Evolutionary conservation across 2,329 filamentous ascomycete genomes (phyloP).

Genomic region (Didymella keratinophila): DNA sequence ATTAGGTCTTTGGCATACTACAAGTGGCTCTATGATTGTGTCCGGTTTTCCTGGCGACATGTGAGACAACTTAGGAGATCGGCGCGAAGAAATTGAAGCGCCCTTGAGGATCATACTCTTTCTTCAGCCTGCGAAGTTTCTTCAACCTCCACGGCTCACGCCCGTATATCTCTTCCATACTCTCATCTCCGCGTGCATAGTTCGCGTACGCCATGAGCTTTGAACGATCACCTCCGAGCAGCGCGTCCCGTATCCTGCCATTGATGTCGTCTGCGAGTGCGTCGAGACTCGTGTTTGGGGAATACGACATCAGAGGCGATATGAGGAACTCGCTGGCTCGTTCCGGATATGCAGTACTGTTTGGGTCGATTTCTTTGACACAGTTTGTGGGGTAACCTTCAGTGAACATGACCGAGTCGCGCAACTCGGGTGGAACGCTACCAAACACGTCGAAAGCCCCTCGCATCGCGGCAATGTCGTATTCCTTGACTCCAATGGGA

Average conservation of each 20-base stretch:
- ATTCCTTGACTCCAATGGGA: background rate
- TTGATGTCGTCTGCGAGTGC: background rate
- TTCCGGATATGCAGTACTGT: conserved; percentile 33
- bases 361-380: conserved; percentile 21
- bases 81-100: conserved; percentile 43
- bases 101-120: conserved; percentile 43
- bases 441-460: conserved; percentile 6
- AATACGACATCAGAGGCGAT: background rate
- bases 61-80: conserved; percentile 15
- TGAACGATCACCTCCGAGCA: background rate
- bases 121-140: conserved; percentile 44
- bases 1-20: too few species aligned
- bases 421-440: background rate
- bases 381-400: conserved; percentile 31
- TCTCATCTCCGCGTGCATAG: conserved; percentile 44
- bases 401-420: conserved; percentile 23
- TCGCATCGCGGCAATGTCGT: background rate
- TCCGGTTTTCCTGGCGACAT: too few species aligned
- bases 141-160: conserved; percentile 45
- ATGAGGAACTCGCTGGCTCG: conserved; percentile 25
- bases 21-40: too few species aligned
- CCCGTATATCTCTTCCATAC: conserved; percentile 43
- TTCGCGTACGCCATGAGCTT: conserved; percentile 41
- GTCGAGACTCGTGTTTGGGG: conserved; percentile 3
- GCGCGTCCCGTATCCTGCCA: conserved; percentile 1